Base-by-base conservation (phyloP, 495 filamentous ascomycete species). In the Talaromyces ruber region DNA sequence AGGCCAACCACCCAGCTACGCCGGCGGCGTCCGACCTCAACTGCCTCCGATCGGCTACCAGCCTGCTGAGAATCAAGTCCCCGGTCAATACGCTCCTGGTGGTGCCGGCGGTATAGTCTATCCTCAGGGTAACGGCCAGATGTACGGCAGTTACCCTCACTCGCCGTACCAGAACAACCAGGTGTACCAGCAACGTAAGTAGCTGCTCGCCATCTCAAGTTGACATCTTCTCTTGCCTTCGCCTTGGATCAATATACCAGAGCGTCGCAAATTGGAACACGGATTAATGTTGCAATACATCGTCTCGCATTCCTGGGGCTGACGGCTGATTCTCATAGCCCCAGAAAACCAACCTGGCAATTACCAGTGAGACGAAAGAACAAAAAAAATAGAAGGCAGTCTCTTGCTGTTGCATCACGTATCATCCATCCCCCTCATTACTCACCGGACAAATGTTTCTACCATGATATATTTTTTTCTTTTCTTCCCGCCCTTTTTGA, bases 31-130 rank as follows among this genome's bases (percentile, higher is more conserved):
- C 30, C 80, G 85, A 28, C 83, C 88, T 64, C 90, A 93, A 69
- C 79, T 97, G 21, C 92, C 92, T 22, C 92, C 92, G 8, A 93
- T 97, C 70, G 91, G 88, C 7, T 96, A 94, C 68, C 83, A 87
- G 68, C 81, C 83, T 55, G 82, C 86, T 24, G 84, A 84, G 51
- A 81, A 77, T 63, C 82, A 85, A 66, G 82, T 84, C 45, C 78
- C 85, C 28, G 77, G 79, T 50, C 86, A 87, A 60, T 94, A 95
- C 67, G 80, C 84, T 28, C 83, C 84, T 45, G 82, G 84, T n/a
- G 74, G 72, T 22, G 69, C 70, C 18, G 74, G 77, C 64, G 76
- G 77, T 9, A 80, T 82, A 75, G 79, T 81, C 54, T 81, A 82
- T 60, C 72, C 81, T 37, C 84, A 84, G 64, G 82, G 78, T 61